A percentile compares a stretch with the other conserved stretches of the same genome.
Conservation (phyloP, 805 yeast species). For the Lipomyces anomalus region DNA sequence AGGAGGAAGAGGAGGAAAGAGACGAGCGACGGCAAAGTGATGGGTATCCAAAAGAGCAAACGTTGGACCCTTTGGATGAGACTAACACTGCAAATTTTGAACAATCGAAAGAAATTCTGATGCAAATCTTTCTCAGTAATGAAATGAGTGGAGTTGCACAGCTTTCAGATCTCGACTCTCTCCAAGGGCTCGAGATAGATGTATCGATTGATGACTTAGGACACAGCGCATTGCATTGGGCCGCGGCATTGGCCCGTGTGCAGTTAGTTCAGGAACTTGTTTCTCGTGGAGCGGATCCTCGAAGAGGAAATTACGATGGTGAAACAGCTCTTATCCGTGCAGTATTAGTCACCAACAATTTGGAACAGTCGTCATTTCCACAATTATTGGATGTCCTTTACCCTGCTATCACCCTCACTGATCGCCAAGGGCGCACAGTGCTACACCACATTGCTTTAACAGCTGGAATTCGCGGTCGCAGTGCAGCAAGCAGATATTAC, state of each 20-base stretch:
- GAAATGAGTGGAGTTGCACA: conserved; percentile 34
- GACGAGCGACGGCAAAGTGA: too few relatives aligned
- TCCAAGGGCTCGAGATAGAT: conserved; percentile 51
- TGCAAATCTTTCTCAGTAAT: conserved; percentile 47
- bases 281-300: conserved; percentile 58
- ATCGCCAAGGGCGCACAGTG: conserved; percentile 69
- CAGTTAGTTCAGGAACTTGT: conserved; percentile 65
- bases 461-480: conserved; percentile 69
- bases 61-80: conserved; percentile 25
- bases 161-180: conserved; percentile 30
- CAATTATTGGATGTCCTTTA: conserved; percentile 64
- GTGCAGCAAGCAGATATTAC: conserved; percentile 68
- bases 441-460: conserved; percentile 81
- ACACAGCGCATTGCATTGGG: conserved; percentile 93
- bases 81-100: conserved; percentile 33
- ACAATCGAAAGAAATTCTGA: conserved; percentile 41
- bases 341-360: conserved; percentile 74
- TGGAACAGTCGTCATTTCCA: conserved; percentile 70
- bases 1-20: neutral
- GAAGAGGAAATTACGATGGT: conserved; percentile 72
- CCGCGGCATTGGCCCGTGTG: conserved; percentile 80
- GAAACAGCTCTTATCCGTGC: conserved; percentile 84
- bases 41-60: conserved; percentile 1
- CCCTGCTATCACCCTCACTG: conserved; percentile 63
- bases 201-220: conserved; percentile 91